Evolutionary conservation across 2,329 filamentous ascomycete species (phyloP).

Genomic region (Sarocladium kiliense): DNA sequence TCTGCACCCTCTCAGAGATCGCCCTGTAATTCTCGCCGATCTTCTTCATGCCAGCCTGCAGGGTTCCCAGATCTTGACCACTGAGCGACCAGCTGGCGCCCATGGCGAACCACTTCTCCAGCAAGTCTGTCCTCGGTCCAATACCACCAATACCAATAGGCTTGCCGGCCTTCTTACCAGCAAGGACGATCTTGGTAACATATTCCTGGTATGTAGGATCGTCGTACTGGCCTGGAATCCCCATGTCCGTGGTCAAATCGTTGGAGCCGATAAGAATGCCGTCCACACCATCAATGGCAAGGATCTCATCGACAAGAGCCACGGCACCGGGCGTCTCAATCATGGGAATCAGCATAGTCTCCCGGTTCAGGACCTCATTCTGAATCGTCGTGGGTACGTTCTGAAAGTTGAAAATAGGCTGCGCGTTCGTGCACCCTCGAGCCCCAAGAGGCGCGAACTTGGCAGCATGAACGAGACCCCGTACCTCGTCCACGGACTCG

Average conservation of each 20-base stretch:
- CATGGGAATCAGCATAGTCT: constrained; percentile 36
- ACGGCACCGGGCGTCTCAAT: constrained; percentile 34
- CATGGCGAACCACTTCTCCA: constrained; percentile 31
- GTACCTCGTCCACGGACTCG: constrained; percentile 28
- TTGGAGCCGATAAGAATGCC: constrained; percentile 33
- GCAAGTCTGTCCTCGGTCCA: constrained; percentile 25
- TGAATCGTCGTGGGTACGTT: constrained; percentile 25
- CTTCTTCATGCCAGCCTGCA: constrained; percentile 30
- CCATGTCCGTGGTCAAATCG: constrained; percentile 33
- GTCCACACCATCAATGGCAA: constrained; percentile 34
- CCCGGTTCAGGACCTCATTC: constrained; percentile 27
- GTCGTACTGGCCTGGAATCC: constrained; percentile 34
- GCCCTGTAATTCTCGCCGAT: constrained; percentile 22
- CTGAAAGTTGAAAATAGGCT: constrained; percentile 29
- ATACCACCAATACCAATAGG: constrained; percentile 29
- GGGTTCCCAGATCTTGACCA: constrained; percentile 27
- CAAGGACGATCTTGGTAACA: constrained; percentile 23
- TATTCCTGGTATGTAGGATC: constrained; percentile 22
- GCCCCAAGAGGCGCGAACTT: constrained; percentile 32
- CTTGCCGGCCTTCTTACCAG: constrained; percentile 27
- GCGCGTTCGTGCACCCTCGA: constrained; percentile 28
- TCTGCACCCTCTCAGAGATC: constrained; percentile 16
- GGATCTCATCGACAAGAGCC: constrained; percentile 32
- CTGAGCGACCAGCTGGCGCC: constrained; percentile 33
- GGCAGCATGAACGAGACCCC: constrained; percentile 28